Conservation (phyloP, 371 early-diverging fungal species). For the Mucor sp. region DNA sequence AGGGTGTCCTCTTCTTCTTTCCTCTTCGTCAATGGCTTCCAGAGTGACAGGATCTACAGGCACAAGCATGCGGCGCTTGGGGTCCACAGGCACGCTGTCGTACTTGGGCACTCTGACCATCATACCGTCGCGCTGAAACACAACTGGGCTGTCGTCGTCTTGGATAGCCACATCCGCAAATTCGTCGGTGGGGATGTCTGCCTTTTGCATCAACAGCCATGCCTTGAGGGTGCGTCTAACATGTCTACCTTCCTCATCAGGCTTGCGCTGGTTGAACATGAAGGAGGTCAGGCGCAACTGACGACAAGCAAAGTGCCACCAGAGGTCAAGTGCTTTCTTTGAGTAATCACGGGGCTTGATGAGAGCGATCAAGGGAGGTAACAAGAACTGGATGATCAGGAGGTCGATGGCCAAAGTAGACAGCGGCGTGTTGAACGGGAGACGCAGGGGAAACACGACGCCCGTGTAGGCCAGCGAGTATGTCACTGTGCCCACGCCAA, state of each 20-base stretch:
- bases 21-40: constrained; percentile 60
- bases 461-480: constrained; percentile 39
- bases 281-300: constrained; percentile 81
- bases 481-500: constrained; percentile 67
- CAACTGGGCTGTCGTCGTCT: constrained; percentile 40
- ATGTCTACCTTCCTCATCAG: constrained; percentile 57
- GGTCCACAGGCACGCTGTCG: constrained; percentile 72
- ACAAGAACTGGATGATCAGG: constrained; percentile 71
- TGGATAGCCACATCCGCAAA: constrained; percentile 38
- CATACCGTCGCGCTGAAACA: constrained; percentile 65
- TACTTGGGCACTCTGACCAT: constrained; percentile 71
- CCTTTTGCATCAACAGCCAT: constrained; percentile 19
- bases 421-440: constrained; percentile 51
- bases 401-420: constrained; percentile 67
- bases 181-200: constrained; percentile 21
- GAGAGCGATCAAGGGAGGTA: constrained; percentile 66
- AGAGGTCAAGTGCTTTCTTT: constrained; percentile 50
- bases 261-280: constrained; percentile 72
- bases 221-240: constrained; percentile 18
- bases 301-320: constrained; percentile 72
- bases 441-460: constrained; percentile 53
- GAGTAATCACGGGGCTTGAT: constrained; percentile 59
- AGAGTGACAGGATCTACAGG: constrained; percentile 68
- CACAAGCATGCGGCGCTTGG: constrained; percentile 71
- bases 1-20: constrained; percentile 57